Evolutionary conservation across 352 stramenopile genomes (phyloP).

Genomic region (Globisporangium rhizosaccharum): DNA sequence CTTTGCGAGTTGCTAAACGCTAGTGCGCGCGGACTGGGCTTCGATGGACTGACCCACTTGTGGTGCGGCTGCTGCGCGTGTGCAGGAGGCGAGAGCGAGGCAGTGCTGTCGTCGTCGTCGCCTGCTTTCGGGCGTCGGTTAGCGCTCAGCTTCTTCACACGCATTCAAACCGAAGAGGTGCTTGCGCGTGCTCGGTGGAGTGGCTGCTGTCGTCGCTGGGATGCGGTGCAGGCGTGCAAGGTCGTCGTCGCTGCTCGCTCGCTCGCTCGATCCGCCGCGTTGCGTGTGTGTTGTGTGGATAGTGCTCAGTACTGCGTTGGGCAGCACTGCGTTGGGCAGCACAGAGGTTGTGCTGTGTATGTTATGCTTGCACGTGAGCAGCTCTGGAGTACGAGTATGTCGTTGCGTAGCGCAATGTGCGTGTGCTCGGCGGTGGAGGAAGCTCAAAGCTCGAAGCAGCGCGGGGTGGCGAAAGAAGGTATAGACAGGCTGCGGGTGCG

Average conservation of each 20-base stretch:
- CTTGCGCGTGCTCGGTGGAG: not conserved
- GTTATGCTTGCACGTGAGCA: not conserved
- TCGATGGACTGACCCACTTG: slow-evolving; percentile 41
- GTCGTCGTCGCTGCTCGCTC: no score
- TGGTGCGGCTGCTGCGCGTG: slow-evolving; percentile 12
- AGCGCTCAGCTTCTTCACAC: slow-evolving; percentile 72
- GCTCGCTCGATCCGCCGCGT: no score
- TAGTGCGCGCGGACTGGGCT: slow-evolving; percentile 8
- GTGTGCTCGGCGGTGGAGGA: not conserved
- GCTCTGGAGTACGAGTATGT: not conserved
- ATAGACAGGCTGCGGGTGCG: not conserved
- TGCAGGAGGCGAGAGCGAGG: not conserved
- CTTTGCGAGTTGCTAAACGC: slow-evolving; percentile 4
- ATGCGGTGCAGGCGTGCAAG: not conserved
- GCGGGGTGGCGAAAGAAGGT: not conserved
- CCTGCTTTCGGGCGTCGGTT: slow-evolving; percentile 58
- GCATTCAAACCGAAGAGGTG: slow-evolving; percentile 31
- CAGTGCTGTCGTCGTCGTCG: slow-evolving; percentile 42
- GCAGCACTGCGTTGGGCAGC: not conserved
- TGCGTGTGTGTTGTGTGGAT: not conserved
- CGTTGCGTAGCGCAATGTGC: not conserved
- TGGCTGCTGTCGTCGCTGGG: not conserved
- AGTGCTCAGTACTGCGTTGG: not conserved
- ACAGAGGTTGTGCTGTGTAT: not conserved
- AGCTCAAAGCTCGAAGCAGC: not conserved